Percentiles rank a stretch among this genome's conserved stretches.
Conservation (phyloP, 129 eudicot genomes). For the Rutidosis leptorrhynchoides region DNA sequence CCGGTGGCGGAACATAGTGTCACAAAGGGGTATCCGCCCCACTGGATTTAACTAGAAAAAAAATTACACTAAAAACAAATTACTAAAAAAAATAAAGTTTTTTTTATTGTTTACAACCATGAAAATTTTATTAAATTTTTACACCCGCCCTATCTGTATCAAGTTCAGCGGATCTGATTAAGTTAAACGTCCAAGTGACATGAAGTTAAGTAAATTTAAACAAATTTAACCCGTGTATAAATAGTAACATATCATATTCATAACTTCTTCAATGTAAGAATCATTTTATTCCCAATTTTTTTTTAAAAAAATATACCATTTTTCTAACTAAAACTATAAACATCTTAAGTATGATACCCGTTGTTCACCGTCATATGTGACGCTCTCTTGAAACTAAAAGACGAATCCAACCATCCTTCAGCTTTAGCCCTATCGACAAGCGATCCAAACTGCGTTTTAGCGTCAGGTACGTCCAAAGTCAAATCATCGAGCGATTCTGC, state of each 20-base stretch:
- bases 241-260: conserved; percentile 1
- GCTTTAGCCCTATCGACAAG: conserved; percentile 47
- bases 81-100: too few species aligned
- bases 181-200: not conserved
- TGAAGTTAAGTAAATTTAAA: not conserved
- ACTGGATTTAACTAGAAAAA: too few species aligned
- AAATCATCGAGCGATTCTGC: conserved; percentile 74
- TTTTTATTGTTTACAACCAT: too few species aligned
- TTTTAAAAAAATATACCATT: conserved; percentile 13
- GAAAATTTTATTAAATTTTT: too few species aligned
- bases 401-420: conserved; percentile 70
- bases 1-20: too few species aligned
- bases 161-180: too few species aligned
- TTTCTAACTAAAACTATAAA: conserved; percentile 19
- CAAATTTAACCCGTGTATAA: conserved; percentile 4
- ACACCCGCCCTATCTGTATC: too few species aligned
- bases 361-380: conserved; percentile 47
- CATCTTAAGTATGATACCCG: conserved; percentile 38
- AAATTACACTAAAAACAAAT: too few species aligned
- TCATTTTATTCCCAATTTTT: conserved; percentile 23
- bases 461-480: conserved; percentile 87
- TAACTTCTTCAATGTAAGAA: not conserved
- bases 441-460: conserved; percentile 49
- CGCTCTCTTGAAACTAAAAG: conserved; percentile 38
- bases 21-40: too few species aligned